Base-by-base conservation (phyloP, 257 asterid genomes). In the Penstemon davidsonii region DNA sequence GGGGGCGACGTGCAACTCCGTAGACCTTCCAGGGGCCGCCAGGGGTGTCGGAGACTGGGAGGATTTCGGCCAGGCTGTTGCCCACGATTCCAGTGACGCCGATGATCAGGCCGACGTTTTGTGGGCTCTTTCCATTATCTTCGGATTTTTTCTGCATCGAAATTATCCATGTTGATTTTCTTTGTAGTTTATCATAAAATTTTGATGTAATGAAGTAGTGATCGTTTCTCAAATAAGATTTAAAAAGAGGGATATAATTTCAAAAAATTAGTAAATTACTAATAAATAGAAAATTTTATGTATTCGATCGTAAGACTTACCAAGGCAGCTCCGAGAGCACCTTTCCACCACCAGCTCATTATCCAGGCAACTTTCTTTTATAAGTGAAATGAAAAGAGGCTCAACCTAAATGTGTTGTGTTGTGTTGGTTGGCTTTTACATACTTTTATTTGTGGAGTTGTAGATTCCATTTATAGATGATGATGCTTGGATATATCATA, bases 21-120 rank as follows among this genome's bases (percentile, higher is more conserved):
- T 79, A 79, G 54, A 79, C 80, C 43, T 79, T 79, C 83, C 83
- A 79, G 38, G 83, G 83, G 45, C 83, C 80, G 60, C 83, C 80
- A 15, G 83, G 83, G 12, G 83, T 79, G 70, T 79, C 83, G 12
- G 73, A 57, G 4, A 56, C 54, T 1, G 83, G 83, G 7, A 79
- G 78, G 51, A 79, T 79, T 58, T 60, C 83, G 43, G 83, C 83
- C 5, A 79, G 40, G 53, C 78, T 71, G 80, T 75, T 71, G 72
- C 83, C 83, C 12, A 79, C 83, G 19, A 79, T 79, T 13, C 83
- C 83, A 0, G 83, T 79, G 7, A 79, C 78, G 40, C 80, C 83
- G 53, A 79, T 37, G 15, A 79, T 71, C 15, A 79, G 60, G 15
- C 66, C 83, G 4, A 71, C 80, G 25, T 59, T 71, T 8, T 79